Conservation (phyloP, 176 grass and related monocot species). For the Lolium perenne region DNA sequence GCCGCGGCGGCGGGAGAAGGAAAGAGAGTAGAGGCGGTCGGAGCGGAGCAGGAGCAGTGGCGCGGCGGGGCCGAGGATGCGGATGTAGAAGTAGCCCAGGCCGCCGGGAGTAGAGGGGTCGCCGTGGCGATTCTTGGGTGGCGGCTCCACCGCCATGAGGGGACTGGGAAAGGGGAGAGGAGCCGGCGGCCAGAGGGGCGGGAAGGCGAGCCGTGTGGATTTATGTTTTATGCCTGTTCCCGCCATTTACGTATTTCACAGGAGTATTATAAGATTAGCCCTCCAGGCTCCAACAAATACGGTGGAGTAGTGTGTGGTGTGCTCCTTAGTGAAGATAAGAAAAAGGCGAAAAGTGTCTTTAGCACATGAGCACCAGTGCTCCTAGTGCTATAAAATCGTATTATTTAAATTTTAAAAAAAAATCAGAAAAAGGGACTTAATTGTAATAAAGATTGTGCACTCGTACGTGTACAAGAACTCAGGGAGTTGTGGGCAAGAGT, state of each 20-base stretch:
- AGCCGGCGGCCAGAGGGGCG: conserved; percentile 27
- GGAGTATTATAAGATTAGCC: conserved; percentile 1
- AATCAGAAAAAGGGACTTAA: not conserved
- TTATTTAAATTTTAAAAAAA: no score
- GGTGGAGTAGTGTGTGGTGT: not conserved
- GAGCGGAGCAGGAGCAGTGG: conserved; percentile 58
- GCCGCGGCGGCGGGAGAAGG: conserved; percentile 36
- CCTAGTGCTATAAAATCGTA: no score
- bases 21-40: conserved; percentile 63
- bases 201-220: not conserved
- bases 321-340: no score
- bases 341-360: no score
- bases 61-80: conserved; percentile 35
- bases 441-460: not conserved
- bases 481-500: conserved; percentile 5
- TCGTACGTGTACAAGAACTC: not conserved
- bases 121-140: not conserved
- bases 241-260: conserved; percentile 29
- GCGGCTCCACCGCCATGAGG: conserved; percentile 30
- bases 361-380: no score
- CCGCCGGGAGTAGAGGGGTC: conserved; percentile 12
- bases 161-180: not conserved
- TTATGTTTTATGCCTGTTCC: conserved; percentile 35
- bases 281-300: not conserved
- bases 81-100: conserved; percentile 68